Evolutionary conservation across 176 grass and related monocot species (phyloP).

Genomic region (Miscanthus lutarioriparius): DNA sequence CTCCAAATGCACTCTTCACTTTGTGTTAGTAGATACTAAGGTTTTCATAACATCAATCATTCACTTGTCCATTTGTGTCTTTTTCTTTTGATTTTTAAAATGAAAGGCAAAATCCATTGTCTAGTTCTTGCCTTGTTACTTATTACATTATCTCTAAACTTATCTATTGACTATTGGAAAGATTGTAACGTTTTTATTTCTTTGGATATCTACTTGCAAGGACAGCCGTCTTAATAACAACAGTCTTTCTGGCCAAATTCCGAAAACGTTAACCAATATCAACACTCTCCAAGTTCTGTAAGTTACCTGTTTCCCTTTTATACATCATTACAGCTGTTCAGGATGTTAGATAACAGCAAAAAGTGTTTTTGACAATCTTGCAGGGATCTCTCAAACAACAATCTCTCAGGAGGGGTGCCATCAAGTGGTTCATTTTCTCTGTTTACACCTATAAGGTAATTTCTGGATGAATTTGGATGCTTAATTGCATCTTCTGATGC

Average conservation of each 20-base stretch:
- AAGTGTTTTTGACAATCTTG: slow-evolving; percentile 31
- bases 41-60: neutral
- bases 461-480: slow-evolving; percentile 26
- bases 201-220: slow-evolving; percentile 48
- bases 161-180: slow-evolving; percentile 19
- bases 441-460: slow-evolving; percentile 87
- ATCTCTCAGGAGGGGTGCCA: slow-evolving; percentile 68
- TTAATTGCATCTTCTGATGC: slow-evolving; percentile 22
- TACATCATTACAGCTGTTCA: neutral
- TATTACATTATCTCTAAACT: slow-evolving; percentile 12
- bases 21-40: slow-evolving; percentile 1
- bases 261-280: slow-evolving; percentile 56
- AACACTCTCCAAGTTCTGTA: slow-evolving; percentile 76
- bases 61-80: neutral
- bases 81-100: slow-evolving; percentile 1
- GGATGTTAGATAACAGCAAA: slow-evolving; percentile 15
- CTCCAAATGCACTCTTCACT: neutral
- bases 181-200: slow-evolving; percentile 33
- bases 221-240: slow-evolving; percentile 91
- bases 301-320: slow-evolving; percentile 44
- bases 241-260: slow-evolving; percentile 56
- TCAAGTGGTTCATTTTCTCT: slow-evolving; percentile 69
- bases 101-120: neutral
- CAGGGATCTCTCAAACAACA: slow-evolving; percentile 85
- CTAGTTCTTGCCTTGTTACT: neutral